phyloP scores from a whole-genome alignment of 495 filamentous ascomycete genomes.

The Darksidea phi region DNA sequence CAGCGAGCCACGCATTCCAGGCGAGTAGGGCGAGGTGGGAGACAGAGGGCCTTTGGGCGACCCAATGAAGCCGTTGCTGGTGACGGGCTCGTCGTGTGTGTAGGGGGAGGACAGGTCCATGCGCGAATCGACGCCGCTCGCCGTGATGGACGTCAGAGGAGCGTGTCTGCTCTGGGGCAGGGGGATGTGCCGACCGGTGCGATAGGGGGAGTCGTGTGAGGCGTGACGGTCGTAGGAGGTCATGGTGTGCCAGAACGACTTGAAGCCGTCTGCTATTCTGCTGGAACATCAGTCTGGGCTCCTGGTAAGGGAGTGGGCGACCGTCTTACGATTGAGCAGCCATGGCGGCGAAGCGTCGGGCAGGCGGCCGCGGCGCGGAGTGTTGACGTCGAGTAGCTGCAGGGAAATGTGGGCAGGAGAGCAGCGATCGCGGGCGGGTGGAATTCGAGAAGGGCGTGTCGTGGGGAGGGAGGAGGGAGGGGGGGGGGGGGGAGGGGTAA shows the following conservation, averaged over 20 bases:
- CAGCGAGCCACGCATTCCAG: conserved; percentile 76
- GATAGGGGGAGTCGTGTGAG: conserved; percentile 48
- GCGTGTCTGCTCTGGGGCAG: conserved; percentile 46
- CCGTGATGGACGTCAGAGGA: conserved; percentile 47
- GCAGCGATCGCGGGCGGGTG: neutral
- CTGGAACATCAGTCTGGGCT: conserved; percentile 11
- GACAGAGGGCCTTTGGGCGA: conserved; percentile 61
- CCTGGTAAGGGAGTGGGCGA: neutral
- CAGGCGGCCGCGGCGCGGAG: neutral
- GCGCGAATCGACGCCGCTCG: conserved; percentile 63
- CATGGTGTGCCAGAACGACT: conserved; percentile 96
- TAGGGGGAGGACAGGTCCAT: conserved; percentile 67
- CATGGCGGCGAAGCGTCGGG: neutral
- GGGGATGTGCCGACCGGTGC: conserved; percentile 41
- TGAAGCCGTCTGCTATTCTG: conserved; percentile 64
- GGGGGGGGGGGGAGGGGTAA: neutral
- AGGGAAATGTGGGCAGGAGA: conserved; percentile 1
- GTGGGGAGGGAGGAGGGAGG: neutral
- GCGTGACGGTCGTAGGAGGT: conserved; percentile 57
- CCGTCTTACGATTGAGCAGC: conserved; percentile 28
- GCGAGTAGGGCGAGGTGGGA: conserved; percentile 73
- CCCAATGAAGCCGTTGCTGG: conserved; percentile 55
- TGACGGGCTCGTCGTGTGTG: conserved; percentile 46
- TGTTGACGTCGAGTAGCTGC: conserved; percentile 8
- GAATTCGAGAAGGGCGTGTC: neutral